Evolutionary conservation across 805 yeast species (phyloP).

Genomic region (Wickerhamiella sergipiensis): DNA sequence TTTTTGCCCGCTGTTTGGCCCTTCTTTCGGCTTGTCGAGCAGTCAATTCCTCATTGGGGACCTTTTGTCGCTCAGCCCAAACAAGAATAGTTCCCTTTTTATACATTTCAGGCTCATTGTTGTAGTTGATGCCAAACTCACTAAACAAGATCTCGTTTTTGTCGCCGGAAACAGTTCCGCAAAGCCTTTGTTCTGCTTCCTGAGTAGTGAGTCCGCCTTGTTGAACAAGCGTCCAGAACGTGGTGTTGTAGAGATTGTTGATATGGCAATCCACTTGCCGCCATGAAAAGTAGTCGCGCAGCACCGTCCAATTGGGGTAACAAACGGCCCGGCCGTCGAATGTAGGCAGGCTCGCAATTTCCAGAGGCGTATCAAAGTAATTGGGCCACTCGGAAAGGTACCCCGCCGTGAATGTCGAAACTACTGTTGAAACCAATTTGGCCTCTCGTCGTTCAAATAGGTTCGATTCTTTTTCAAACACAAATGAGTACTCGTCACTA

Average conservation of each 20-base stretch:
- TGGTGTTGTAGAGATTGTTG: conserved; percentile 83
- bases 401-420: conserved; percentile 65
- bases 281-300: conserved; percentile 85
- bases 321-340: conserved; percentile 86
- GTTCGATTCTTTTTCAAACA: conserved; percentile 46
- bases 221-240: conserved; percentile 75
- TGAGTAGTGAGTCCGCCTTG: conserved; percentile 56
- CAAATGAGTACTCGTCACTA: conserved; percentile 85
- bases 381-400: conserved; percentile 57
- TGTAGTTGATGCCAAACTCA: conserved; percentile 75
- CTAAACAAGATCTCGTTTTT: conserved; percentile 78
- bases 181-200: conserved; percentile 64
- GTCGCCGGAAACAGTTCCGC: conserved; percentile 68
- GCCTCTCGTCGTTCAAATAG: conserved; percentile 73
- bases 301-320: conserved; percentile 49
- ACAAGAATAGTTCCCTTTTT: conserved; percentile 66
- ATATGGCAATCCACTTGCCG: conserved; percentile 92
- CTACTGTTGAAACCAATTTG: conserved; percentile 70
- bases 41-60: conserved; percentile 13
- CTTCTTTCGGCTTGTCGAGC: conserved; percentile 38
- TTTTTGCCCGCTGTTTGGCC: conserved; percentile 36
- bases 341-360: conserved; percentile 50
- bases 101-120: conserved; percentile 76
- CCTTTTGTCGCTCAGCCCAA: conserved; percentile 30
- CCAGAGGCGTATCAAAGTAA: conserved; percentile 40